Conservation (phyloP, 495 filamentous ascomycete species). For the Beverwykella pulmonaria region DNA sequence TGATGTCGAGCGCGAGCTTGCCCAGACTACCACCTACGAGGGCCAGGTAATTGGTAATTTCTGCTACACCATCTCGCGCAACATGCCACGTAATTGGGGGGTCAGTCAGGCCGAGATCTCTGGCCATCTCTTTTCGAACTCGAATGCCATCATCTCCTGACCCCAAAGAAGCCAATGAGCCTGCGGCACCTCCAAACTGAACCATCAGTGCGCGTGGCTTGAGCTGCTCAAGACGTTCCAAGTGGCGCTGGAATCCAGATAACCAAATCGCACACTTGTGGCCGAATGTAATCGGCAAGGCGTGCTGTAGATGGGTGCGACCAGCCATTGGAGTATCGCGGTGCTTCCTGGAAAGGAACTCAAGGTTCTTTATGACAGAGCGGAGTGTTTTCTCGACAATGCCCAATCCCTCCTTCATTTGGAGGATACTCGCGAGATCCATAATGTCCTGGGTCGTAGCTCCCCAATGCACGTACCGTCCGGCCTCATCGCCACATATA, state of each 20-base stretch:
- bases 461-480: constrained; percentile 59
- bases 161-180: constrained; percentile 52
- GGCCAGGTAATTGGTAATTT: constrained; percentile 56
- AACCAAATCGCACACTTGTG: constrained; percentile 55
- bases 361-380: constrained; percentile 46
- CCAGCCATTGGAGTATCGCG: constrained; percentile 57
- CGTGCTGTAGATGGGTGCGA: constrained; percentile 57
- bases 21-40: constrained; percentile 54
- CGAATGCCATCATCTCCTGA: constrained; percentile 48
- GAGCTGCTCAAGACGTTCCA: constrained; percentile 48
- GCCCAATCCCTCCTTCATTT: constrained; percentile 53
- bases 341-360: constrained; percentile 47
- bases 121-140: constrained; percentile 49
- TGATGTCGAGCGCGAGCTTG: constrained; percentile 58
- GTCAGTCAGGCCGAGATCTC: constrained; percentile 42
- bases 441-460: constrained; percentile 62
- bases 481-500: constrained; percentile 47
- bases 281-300: constrained; percentile 54
- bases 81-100: constrained; percentile 55
- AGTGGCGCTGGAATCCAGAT: constrained; percentile 51
- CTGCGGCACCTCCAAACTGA: constrained; percentile 55
- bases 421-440: constrained; percentile 54
- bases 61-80: constrained; percentile 54
- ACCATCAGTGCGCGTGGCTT: constrained; percentile 48
- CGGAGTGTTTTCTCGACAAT: constrained; percentile 49